Conservation (phyloP, 139 green algal genomes). For the Tetradesmus obliquus region DNA sequence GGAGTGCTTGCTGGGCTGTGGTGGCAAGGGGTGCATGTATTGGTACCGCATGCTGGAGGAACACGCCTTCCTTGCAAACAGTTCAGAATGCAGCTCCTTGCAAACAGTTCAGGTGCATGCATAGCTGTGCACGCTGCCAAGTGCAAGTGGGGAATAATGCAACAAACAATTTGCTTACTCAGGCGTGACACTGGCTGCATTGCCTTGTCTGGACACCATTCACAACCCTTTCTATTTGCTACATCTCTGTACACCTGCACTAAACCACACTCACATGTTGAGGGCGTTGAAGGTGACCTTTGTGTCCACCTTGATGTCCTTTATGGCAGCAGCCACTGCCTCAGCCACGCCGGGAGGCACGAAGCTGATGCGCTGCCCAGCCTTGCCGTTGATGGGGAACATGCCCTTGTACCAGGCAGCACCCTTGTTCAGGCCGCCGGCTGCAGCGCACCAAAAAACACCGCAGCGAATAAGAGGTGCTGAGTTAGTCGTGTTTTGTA, state of each 20-base stretch:
- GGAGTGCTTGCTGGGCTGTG: too few relatives aligned
- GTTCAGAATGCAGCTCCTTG: background rate
- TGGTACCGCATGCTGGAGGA: too few relatives aligned
- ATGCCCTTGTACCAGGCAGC: constrained; percentile 36
- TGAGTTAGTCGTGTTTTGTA: background rate
- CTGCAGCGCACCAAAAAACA: background rate
- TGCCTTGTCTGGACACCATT: background rate
- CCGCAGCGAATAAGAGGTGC: background rate
- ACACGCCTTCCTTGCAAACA: background rate
- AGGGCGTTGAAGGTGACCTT: constrained; percentile 18
- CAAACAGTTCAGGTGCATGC: background rate
- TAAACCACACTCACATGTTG: constrained; percentile 34
- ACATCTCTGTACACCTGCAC: too few relatives aligned
- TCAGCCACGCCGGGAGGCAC: constrained; percentile 10
- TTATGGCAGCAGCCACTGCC: constrained; percentile 8
- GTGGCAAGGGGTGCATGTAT: too few relatives aligned
- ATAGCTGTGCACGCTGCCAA: background rate
- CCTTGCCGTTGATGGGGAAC: background rate
- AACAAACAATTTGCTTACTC: too few relatives aligned
- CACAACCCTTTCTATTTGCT: too few relatives aligned
- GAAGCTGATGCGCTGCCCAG: background rate
- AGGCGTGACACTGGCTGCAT: background rate
- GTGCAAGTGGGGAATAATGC: too few relatives aligned
- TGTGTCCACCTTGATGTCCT: constrained; percentile 9
- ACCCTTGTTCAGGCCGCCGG: background rate